Percentiles rank a stretch among this genome's conserved stretches.
phyloP scores from a whole-genome alignment of 768 basidiomycete genomes.

The Podaxis mareebaensis region DNA sequence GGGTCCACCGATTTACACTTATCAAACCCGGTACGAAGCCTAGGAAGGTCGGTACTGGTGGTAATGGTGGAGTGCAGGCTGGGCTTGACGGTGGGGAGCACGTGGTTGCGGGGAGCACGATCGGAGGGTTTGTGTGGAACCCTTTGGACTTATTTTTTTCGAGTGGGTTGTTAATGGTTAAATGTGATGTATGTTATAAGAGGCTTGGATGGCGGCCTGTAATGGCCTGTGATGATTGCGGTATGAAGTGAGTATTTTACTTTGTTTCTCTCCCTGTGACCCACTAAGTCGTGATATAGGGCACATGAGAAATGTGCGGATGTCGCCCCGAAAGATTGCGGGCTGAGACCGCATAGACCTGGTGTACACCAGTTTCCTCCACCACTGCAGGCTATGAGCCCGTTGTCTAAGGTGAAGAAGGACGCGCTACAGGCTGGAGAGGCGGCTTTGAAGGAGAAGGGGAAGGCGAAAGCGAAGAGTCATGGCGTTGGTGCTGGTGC shows the following conservation, averaged over 20 bases:
- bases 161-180: conserved; percentile 67
- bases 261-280: conserved; percentile 1
- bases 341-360: conserved; percentile 33
- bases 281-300: conserved; percentile 35
- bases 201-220: conserved; percentile 85
- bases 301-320: conserved; percentile 90
- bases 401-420: conserved; percentile 42
- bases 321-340: conserved; percentile 77
- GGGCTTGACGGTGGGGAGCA: conserved; percentile 50
- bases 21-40: conserved; percentile 78
- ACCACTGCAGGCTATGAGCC: conserved; percentile 34
- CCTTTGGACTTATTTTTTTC: conserved; percentile 80
- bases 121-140: conserved; percentile 57
- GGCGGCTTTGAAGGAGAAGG: conserved; percentile 24
- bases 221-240: conserved; percentile 89
- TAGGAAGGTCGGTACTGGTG: conserved; percentile 28
- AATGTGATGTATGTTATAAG: conserved; percentile 83
- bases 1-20: conserved; percentile 85
- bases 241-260: conserved; percentile 54
- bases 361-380: conserved; percentile 15
- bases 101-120: conserved; percentile 32
- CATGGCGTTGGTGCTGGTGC: conserved; percentile 12
- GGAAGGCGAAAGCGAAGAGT: conserved; percentile 28
- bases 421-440: conserved; percentile 20
- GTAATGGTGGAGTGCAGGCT: conserved; percentile 16